Conservation (phyloP, 2,329 filamentous ascomycete genomes). For the Macrophomina pseudophaseolina region DNA sequence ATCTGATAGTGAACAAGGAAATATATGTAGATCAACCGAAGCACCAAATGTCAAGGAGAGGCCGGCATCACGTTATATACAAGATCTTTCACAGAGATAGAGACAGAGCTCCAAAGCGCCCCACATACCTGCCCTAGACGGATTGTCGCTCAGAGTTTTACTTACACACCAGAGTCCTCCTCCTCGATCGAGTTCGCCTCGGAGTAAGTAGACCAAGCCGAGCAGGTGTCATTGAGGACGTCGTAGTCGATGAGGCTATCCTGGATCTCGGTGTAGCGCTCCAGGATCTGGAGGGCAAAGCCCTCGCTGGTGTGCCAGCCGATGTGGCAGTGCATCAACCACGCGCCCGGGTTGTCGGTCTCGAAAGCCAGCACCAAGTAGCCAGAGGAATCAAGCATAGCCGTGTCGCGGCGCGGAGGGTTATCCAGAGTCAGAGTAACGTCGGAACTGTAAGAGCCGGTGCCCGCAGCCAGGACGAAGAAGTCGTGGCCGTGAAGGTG, state of each 20-base stretch:
- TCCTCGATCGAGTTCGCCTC: slow-evolving; percentile 5
- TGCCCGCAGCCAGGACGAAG: slow-evolving; percentile 43
- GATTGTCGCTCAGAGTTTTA: no score
- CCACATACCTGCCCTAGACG: no score
- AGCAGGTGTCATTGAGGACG: slow-evolving; percentile 12
- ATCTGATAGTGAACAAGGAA: no score
- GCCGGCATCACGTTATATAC: no score
- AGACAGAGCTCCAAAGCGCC: no score
- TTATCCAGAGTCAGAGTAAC: slow-evolving; percentile 44
- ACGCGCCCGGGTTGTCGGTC: slow-evolving; percentile 58
- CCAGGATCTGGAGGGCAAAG: slow-evolving; percentile 61
- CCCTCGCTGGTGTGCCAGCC: slow-evolving; percentile 40
- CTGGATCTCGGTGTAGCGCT: slow-evolving; percentile 42
- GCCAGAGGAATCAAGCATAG: slow-evolving; percentile 32
- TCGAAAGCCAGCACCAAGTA: slow-evolving; percentile 60
- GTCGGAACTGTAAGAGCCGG: slow-evolving; percentile 35
- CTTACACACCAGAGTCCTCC: slow-evolving; percentile 22
- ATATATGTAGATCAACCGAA: no score
- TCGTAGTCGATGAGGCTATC: slow-evolving; percentile 21
- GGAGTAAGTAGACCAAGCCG: slow-evolving; percentile 22
- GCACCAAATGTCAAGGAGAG: no score
- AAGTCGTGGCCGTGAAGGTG: slow-evolving; percentile 49
- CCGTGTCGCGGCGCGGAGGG: slow-evolving; percentile 44
- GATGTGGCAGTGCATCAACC: slow-evolving; percentile 28
- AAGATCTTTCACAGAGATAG: no score